A percentile compares a stretch with the other conserved stretches of the same genome.
These are phyloP conservation scores for Zoysia matrella DNA, from an alignment of 202 grass and related monocot genomes.

Conservation along the genomic window DNA sequence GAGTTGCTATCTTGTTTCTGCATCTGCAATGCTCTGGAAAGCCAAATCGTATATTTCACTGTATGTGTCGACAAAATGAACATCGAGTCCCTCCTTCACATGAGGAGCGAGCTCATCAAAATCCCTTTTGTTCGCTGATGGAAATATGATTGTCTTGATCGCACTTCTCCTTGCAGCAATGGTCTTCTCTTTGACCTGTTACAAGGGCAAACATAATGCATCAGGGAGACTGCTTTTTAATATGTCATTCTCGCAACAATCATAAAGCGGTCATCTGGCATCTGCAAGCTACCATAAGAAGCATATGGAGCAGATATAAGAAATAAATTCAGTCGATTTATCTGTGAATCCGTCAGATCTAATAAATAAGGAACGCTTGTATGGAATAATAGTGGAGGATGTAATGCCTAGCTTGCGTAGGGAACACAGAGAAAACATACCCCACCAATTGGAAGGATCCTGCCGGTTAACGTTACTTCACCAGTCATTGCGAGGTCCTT, in stretches of 20 bases:
- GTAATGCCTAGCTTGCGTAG: not conserved
- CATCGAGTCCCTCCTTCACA: conserved; percentile 71
- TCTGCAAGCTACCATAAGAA: not conserved
- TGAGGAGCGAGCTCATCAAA: conserved; percentile 83
- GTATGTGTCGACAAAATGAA: not conserved
- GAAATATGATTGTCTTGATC: conserved; percentile 88
- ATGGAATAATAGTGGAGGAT: not conserved
- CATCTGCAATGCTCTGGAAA: conserved; percentile 50
- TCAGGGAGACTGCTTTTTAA: conserved; percentile 8
- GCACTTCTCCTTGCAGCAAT: conserved; percentile 89
- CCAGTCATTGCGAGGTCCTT: conserved; percentile 93
- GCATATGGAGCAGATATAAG: not conserved
- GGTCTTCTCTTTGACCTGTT: conserved; percentile 97
- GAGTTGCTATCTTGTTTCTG: conserved; percentile 51
- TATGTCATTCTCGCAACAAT: conserved; percentile 4
- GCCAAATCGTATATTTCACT: conserved; percentile 74
- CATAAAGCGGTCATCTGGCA: not conserved
- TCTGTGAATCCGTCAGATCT: not conserved
- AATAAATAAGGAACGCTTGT: not conserved
- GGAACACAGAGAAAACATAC: conserved; percentile 50
- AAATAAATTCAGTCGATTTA: conserved; percentile 6
- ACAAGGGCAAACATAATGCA: conserved; percentile 21
- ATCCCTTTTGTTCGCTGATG: conserved; percentile 86
- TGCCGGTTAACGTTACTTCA: conserved; percentile 90
- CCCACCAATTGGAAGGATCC: conserved; percentile 80